These are phyloP conservation scores for Flaveria brownii DNA, from an alignment of 129 eudicot genomes.

Conservation along the genomic window DNA sequence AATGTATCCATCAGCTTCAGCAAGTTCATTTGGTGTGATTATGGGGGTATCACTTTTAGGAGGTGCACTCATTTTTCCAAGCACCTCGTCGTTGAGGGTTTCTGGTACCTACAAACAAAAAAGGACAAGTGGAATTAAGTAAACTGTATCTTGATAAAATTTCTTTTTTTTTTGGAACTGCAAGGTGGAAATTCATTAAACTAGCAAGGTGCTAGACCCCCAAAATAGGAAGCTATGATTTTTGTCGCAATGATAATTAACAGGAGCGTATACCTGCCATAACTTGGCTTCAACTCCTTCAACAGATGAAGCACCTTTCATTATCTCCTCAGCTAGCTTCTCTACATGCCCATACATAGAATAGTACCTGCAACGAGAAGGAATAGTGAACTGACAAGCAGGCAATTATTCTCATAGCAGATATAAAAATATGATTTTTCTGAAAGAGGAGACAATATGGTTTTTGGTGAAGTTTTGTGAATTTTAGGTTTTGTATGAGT, in stretches of 20 bases:
- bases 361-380: conserved; percentile 52
- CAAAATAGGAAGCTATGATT: no score
- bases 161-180: neutral
- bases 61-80: conserved; percentile 83
- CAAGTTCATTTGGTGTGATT: conserved; percentile 66
- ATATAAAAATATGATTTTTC: no score
- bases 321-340: conserved; percentile 74
- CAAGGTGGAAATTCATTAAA: no score
- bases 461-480: no score
- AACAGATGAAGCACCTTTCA: conserved; percentile 81
- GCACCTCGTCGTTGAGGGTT: conserved; percentile 68
- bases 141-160: neutral
- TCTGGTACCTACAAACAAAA: conserved; percentile 60
- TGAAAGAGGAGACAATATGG: no score
- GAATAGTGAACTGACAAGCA: neutral
- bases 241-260: no score
- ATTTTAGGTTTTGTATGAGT: no score
- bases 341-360: conserved; percentile 89
- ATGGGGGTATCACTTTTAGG: conserved; percentile 72
- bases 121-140: neutral
- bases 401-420: no score
- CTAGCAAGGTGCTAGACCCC: no score
- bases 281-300: conserved; percentile 81
- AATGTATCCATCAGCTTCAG: conserved; percentile 86
- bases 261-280: conserved; percentile 60